A percentile compares a stretch with the other conserved stretches of the same genome.
Evolutionary conservation across 78 protist species (phyloP).

Genomic region (Acrasis kona): DNA sequence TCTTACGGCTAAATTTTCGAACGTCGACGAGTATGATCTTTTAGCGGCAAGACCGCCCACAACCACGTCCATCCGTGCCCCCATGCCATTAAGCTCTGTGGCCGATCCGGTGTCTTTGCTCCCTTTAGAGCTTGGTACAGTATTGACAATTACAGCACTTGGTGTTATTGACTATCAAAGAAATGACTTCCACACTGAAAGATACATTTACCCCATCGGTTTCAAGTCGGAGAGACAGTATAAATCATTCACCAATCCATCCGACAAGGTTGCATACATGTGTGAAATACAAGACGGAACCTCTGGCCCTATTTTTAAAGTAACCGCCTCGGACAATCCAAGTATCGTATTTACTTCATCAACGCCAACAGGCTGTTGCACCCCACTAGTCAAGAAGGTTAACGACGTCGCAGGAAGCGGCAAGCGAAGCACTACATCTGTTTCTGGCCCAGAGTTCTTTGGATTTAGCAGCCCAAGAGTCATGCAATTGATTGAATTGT

Average conservation of each 20-base stretch:
- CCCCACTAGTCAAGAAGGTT: not conserved
- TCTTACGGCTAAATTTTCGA: too few species aligned
- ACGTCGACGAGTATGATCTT: too few species aligned
- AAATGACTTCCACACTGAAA: not conserved
- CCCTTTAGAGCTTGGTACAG: too few species aligned
- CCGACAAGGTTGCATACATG: not conserved
- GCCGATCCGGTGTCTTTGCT: too few species aligned
- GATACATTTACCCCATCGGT: not conserved
- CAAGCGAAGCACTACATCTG: not conserved
- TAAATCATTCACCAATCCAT: not conserved
- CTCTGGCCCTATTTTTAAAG: not conserved
- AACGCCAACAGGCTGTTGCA: not conserved
- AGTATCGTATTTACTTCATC: not conserved
- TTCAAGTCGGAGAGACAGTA: not conserved
- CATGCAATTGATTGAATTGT: not conserved
- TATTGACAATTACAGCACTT: too few species aligned
- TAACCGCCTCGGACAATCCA: not conserved
- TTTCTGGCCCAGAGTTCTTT: constrained; percentile 1
- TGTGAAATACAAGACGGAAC: not conserved
- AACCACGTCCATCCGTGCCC: too few species aligned
- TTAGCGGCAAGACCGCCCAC: too few species aligned
- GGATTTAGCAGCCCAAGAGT: not conserved
- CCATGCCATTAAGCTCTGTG: too few species aligned
- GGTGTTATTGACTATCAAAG: too few species aligned
- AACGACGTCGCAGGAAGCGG: not conserved